Evolutionary conservation across 345 rosid species (phyloP).

Genomic region (Viola odorata): DNA sequence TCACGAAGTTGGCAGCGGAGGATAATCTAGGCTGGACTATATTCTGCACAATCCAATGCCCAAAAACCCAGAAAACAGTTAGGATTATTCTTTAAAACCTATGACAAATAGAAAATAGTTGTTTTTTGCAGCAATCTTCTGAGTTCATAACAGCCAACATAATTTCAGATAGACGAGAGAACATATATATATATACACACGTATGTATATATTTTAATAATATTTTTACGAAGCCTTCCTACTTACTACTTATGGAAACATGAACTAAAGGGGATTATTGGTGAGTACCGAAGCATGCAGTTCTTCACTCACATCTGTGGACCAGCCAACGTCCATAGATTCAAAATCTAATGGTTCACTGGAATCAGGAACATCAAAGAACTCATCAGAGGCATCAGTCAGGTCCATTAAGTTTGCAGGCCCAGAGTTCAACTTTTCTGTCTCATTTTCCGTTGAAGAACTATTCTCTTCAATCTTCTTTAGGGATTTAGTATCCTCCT

Average conservation of each 20-base stretch:
- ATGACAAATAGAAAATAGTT: not conserved
- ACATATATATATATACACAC: too few species aligned
- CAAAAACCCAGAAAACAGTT: slow-evolving; percentile 5
- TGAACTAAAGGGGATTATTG: not conserved
- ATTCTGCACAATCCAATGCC: slow-evolving; percentile 26
- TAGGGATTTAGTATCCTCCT: slow-evolving; percentile 15
- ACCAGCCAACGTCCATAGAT: slow-evolving; percentile 41
- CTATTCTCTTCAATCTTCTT: slow-evolving; percentile 19
- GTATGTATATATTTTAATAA: too few species aligned
- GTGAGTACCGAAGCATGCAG: slow-evolving; percentile 29
- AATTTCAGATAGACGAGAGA: not conserved
- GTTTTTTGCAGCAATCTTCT: not conserved
- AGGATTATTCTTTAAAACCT: too few species aligned
- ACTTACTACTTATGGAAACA: not conserved
- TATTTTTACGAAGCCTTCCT: too few species aligned
- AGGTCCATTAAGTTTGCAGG: slow-evolving; percentile 46
- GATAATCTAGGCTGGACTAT: slow-evolving; percentile 37
- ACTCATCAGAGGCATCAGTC: slow-evolving; percentile 69
- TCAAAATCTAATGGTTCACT: slow-evolving; percentile 41
- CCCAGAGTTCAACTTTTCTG: slow-evolving; percentile 37
- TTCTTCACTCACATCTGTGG: slow-evolving; percentile 40
- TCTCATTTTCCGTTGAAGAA: slow-evolving; percentile 28
- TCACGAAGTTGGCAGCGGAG: slow-evolving; percentile 61
- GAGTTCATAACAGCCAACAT: not conserved
- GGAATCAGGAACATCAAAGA: slow-evolving; percentile 82